Percentiles rank a stretch among this genome's conserved stretches.
These are phyloP conservation scores for Trichophyton simii DNA, from an alignment of 2,329 filamentous ascomycete genomes.

Conservation along the genomic window DNA sequence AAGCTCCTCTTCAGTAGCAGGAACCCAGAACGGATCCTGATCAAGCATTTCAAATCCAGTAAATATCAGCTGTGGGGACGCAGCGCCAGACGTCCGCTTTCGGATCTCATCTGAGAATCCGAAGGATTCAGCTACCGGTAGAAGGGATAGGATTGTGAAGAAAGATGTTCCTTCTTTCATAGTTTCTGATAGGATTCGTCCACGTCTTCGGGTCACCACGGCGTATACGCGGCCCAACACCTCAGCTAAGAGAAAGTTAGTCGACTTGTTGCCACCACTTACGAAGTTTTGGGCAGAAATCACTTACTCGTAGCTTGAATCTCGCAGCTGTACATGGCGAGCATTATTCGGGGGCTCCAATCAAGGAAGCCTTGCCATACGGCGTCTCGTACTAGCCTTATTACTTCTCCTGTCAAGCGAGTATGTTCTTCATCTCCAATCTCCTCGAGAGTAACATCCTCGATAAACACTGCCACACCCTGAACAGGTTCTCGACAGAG, in stretches of 20 bases:
- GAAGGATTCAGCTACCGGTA: constrained; percentile 90
- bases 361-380: constrained; percentile 80
- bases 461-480: constrained; percentile 80
- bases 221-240: constrained; percentile 92
- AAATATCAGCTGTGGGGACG: constrained; percentile 86
- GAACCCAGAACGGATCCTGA: constrained; percentile 96
- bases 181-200: constrained; percentile 75
- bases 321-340: constrained; percentile 96
- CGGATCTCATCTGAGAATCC: constrained; percentile 95
- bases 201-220: constrained; percentile 88
- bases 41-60: constrained; percentile 85
- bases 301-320: constrained; percentile 82
- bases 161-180: constrained; percentile 94
- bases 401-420: constrained; percentile 81
- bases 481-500: constrained; percentile 88
- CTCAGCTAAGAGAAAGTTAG: constrained; percentile 46
- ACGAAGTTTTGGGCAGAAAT: constrained; percentile 10
- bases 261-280: constrained; percentile 6
- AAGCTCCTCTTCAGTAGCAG: constrained; percentile 87
- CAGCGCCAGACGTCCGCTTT: constrained; percentile 80
- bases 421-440: constrained; percentile 49
- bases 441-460: constrained; percentile 56
- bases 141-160: constrained; percentile 77
- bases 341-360: constrained; percentile 87
- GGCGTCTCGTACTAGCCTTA: constrained; percentile 74